phyloP scores from a whole-genome alignment of 495 filamentous ascomycete species.

The Cetradonia linearis region DNA sequence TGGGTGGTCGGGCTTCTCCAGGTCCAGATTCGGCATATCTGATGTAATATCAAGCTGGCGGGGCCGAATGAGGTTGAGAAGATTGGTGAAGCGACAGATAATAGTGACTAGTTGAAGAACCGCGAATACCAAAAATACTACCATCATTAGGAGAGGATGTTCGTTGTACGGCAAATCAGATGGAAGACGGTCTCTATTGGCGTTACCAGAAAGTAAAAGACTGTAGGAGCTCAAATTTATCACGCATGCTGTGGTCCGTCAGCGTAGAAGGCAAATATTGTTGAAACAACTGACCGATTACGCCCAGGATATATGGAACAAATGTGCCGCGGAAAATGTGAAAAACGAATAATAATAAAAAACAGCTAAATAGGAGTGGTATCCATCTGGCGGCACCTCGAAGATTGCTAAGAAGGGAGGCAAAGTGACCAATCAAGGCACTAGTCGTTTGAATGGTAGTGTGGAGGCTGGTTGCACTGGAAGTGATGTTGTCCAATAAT shows the following conservation, averaged over 20 bases:
- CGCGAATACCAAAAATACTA: not conserved
- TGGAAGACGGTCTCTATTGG: not conserved
- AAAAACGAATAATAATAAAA: conserved; percentile 7
- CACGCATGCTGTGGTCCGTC: not conserved
- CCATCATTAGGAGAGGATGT: not conserved
- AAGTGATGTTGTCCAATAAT: conserved; percentile 33
- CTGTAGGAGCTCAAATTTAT: not conserved
- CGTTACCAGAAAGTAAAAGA: not conserved
- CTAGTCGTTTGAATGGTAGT: conserved; percentile 1
- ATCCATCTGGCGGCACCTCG: not conserved
- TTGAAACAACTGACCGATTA: conserved; percentile 2
- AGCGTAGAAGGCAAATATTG: not conserved
- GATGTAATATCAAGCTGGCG: not conserved
- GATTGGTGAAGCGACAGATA: not conserved
- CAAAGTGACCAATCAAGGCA: not conserved
- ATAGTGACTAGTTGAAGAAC: not conserved
- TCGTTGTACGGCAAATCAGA: not conserved
- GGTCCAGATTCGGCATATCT: not conserved
- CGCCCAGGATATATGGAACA: not conserved
- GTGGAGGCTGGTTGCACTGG: conserved; percentile 35
- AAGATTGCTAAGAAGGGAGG: not conserved
- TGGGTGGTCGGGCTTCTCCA: not conserved
- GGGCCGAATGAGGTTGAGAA: not conserved
- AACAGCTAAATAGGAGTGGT: not conserved
- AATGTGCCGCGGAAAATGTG: conserved; percentile 1